Conservation (phyloP, 1,284 basidiomycete genomes). For the Macrocystidia cucumis region DNA sequence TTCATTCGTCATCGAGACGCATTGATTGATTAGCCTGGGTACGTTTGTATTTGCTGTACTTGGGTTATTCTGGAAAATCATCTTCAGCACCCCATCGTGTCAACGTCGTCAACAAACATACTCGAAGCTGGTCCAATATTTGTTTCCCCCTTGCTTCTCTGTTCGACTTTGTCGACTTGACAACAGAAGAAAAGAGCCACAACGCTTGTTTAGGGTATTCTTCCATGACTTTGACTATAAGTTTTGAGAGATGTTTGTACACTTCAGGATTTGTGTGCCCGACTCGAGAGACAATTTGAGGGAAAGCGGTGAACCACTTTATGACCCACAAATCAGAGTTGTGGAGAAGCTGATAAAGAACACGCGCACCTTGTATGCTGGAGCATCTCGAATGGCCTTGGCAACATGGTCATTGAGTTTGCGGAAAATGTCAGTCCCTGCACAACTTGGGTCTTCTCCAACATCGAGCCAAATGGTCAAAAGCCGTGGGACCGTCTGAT, state of each 20-base stretch:
- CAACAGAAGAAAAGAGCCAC: conserved; percentile 89
- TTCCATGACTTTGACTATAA: conserved; percentile 72
- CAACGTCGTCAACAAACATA: conserved; percentile 26
- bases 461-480: conserved; percentile 95
- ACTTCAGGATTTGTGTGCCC: conserved; percentile 74
- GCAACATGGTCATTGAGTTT: conserved; percentile 52
- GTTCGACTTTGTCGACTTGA: conserved; percentile 73
- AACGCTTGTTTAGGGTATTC: conserved; percentile 89
- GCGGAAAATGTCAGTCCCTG: conserved; percentile 33
- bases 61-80: conserved; percentile 31
- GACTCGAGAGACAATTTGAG: conserved; percentile 94
- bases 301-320: conserved; percentile 95
- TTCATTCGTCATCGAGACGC: conserved; percentile 56
- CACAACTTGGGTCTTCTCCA: conserved; percentile 52
- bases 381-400: conserved; percentile 51
- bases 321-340: conserved; percentile 2
- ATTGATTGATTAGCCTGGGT: conserved; percentile 46
- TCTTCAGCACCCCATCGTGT: too few species aligned
- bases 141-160: conserved; percentile 56
- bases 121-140: conserved; percentile 66
- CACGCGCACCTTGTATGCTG: conserved; percentile 67
- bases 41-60: conserved; percentile 30
- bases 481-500: conserved; percentile 91
- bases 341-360: conserved; percentile 1
- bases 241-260: conserved; percentile 53